Conservation (phyloP, 1,284 basidiomycete genomes). For the Cutaneotrichosporon sp. region DNA sequence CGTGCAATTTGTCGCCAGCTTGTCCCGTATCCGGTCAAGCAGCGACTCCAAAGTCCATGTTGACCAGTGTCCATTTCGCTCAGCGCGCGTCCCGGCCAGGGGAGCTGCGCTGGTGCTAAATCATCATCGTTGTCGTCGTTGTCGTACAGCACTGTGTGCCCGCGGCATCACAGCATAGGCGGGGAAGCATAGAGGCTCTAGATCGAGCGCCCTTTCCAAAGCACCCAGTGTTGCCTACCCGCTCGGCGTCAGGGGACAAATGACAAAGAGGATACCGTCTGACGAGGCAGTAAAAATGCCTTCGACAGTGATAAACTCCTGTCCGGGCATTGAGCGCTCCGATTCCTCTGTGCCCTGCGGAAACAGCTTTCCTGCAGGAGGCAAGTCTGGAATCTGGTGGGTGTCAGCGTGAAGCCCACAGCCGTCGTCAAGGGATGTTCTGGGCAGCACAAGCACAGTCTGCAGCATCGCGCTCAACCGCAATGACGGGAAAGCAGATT, state of each 20-base stretch:
- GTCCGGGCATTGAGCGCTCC: conserved; percentile 31
- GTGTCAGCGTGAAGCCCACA: background rate
- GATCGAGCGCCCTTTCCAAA: too few relatives aligned
- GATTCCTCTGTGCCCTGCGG: conserved; percentile 37
- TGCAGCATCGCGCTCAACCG: background rate
- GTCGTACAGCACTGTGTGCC: too few relatives aligned
- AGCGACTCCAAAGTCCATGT: too few relatives aligned
- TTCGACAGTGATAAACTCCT: conserved; percentile 38
- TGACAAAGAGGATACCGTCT: conserved; percentile 38
- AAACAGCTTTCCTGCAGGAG: conserved; percentile 21
- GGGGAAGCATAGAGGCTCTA: too few relatives aligned
- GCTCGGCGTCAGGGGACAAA: conserved; percentile 9
- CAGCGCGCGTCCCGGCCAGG: too few relatives aligned
- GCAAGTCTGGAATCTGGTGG: conserved; percentile 34
- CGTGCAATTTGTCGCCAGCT: too few relatives aligned
- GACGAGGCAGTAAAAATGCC: conserved; percentile 38
- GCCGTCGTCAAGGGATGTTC: background rate
- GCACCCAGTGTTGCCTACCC: too few relatives aligned
- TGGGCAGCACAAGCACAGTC: background rate
- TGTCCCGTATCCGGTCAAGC: too few relatives aligned
- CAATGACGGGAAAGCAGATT: background rate
- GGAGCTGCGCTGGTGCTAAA: too few relatives aligned
- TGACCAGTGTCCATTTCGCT: too few relatives aligned
- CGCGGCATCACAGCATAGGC: too few relatives aligned
- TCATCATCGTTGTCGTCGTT: too few relatives aligned